A percentile compares a stretch with the other conserved stretches of the same genome.
phyloP scores from a whole-genome alignment of 2,329 filamentous ascomycete genomes.

The Alternaria sp. region DNA sequence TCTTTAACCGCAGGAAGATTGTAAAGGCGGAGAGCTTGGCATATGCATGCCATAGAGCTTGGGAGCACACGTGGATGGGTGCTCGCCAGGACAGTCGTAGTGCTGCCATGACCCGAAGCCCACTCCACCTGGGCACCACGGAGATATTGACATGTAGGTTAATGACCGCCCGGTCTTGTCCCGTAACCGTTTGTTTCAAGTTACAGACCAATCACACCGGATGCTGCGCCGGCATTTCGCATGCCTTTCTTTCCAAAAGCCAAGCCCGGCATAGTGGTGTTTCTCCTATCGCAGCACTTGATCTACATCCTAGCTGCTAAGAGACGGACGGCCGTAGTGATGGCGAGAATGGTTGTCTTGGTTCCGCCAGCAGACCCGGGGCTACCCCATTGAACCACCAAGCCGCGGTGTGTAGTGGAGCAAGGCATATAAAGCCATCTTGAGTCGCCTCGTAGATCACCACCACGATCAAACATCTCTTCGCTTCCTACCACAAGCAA shows the following conservation, averaged over 20 bases:
- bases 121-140: conserved; percentile 25
- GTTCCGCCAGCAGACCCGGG: conserved; percentile 13
- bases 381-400: conserved; percentile 5
- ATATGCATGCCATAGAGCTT: conserved; percentile 13
- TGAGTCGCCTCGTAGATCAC: conserved; percentile 16
- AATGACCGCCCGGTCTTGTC: conserved; percentile 26
- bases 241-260: conserved; percentile 9
- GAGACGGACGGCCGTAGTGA: conserved; percentile 16
- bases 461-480: conserved; percentile 18
- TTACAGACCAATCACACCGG: conserved; percentile 16
- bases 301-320: conserved; percentile 25
- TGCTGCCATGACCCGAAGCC: conserved; percentile 10
- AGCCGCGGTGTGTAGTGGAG: conserved; percentile 6
- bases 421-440: conserved; percentile 24
- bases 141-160: conserved; percentile 32
- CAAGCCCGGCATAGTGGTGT: conserved; percentile 26
- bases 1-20: conserved; percentile 27
- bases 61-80: conserved; percentile 1
- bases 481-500: neutral
- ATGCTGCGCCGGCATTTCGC: neutral
- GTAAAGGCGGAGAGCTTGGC: conserved; percentile 23
- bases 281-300: conserved; percentile 17
- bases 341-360: conserved; percentile 20
- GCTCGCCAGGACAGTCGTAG: conserved; percentile 12
- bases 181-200: conserved; percentile 27